These are phyloP conservation scores for Plasmodium gallinaceum DNA, from an alignment of 169 alveolate genomes.

Conservation along the genomic window DNA sequence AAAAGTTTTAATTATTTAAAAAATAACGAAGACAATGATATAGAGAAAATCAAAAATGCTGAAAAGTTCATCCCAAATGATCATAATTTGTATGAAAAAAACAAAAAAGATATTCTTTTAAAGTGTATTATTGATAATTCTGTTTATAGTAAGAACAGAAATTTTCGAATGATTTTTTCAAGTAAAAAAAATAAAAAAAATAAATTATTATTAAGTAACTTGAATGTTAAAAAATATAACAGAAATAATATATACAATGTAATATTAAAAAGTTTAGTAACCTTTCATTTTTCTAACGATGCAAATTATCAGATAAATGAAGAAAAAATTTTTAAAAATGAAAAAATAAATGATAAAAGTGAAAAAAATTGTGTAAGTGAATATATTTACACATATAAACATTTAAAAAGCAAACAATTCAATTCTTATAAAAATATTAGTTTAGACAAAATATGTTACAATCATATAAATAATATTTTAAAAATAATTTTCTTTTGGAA, in stretches of 20 bases:
- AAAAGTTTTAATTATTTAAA: neutral
- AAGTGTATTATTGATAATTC: slow-evolving; percentile 71
- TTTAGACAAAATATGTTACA: slow-evolving; percentile 6
- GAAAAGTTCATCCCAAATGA: neutral
- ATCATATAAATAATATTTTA: slow-evolving; percentile 53
- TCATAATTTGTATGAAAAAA: neutral
- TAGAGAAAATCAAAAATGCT: neutral
- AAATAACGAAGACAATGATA: neutral
- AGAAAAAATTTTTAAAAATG: slow-evolving; percentile 14
- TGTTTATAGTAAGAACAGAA: slow-evolving; percentile 72
- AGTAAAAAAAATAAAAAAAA: slow-evolving; percentile 73
- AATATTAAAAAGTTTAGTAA: slow-evolving; percentile 56
- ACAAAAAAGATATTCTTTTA: slow-evolving; percentile 11
- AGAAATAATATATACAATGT: slow-evolving; percentile 36
- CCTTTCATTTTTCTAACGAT: slow-evolving; percentile 34
- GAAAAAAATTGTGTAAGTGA: neutral
- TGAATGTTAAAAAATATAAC: slow-evolving; percentile 38
- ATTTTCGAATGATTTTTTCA: slow-evolving; percentile 75
- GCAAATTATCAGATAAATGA: slow-evolving; percentile 27
- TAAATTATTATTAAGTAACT: slow-evolving; percentile 39
- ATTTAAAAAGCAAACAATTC: neutral
- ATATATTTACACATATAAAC: neutral
- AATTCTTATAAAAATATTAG: slow-evolving; percentile 11
- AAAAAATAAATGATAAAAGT: neutral
- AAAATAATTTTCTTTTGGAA: slow-evolving; percentile 75